Percentiles rank a stretch among this genome's conserved stretches.
phyloP scores from a whole-genome alignment of 129 eudicot species.

The Helianthus tuberosus region DNA sequence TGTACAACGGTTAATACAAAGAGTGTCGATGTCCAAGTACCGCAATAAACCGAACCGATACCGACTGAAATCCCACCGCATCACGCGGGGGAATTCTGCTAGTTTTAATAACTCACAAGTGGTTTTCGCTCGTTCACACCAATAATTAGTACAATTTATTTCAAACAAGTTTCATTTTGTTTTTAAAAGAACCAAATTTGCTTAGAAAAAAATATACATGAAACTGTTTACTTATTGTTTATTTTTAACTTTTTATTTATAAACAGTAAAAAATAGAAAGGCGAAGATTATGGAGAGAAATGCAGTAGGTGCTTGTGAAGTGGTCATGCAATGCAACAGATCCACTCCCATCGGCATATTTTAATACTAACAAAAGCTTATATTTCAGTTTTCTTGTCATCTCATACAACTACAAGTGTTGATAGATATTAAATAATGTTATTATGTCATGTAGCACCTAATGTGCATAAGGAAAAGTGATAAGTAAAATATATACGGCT shows the following conservation, averaged over 20 bases:
- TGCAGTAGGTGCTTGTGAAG: constrained; percentile 49
- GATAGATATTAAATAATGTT: background rate
- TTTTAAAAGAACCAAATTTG: background rate
- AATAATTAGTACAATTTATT: background rate
- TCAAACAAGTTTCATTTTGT: background rate
- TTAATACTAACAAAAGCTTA: constrained; percentile 4
- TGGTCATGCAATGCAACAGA: constrained; percentile 47
- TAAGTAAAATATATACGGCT: constrained; percentile 17
- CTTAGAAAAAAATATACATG: background rate
- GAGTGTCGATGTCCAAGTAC: no score
- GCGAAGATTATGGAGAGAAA: constrained; percentile 50
- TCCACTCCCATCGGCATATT: constrained; percentile 33
- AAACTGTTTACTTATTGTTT: background rate
- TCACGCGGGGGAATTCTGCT: no score
- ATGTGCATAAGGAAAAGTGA: constrained; percentile 27
- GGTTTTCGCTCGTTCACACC: no score
- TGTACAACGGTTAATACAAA: no score
- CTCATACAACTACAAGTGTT: background rate
- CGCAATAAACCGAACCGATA: no score
- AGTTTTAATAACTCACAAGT: no score
- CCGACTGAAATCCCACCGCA: no score
- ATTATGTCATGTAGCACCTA: constrained; percentile 23
- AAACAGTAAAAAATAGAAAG: constrained; percentile 11
- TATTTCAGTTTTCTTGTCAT: background rate
- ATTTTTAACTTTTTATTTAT: background rate